Conservation (phyloP, 164 flowering plant species). For the Santalum album region DNA sequence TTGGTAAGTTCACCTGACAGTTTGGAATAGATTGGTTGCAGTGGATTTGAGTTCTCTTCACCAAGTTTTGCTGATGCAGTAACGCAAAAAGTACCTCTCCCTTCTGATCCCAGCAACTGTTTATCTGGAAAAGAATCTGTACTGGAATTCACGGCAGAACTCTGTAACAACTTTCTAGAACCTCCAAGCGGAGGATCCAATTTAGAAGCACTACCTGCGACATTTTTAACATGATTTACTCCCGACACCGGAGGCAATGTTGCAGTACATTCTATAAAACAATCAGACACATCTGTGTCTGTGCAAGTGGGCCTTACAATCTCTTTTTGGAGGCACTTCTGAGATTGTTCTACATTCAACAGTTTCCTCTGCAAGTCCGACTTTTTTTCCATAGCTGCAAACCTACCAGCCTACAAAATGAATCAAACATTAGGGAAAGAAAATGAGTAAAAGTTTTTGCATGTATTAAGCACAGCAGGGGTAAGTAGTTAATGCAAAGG, state of each 20-base stretch:
- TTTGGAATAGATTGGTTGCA: conserved; percentile 17
- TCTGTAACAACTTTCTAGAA: conserved; percentile 53
- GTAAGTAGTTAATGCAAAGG: no score
- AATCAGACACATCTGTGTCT: conserved; percentile 18
- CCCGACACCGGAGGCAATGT: conserved; percentile 22
- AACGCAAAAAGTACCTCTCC: conserved; percentile 33
- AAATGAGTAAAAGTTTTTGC: no score
- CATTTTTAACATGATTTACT: conserved; percentile 21
- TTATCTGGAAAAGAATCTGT: conserved; percentile 83
- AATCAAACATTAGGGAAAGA: not conserved
- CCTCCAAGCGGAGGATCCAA: conserved; percentile 58
- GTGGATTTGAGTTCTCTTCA: conserved; percentile 25
- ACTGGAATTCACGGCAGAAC: conserved; percentile 68
- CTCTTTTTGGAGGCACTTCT: conserved; percentile 17
- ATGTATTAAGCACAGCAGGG: no score
- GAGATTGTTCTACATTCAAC: conserved; percentile 14
- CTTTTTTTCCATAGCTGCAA: conserved; percentile 8
- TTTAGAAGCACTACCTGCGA: conserved; percentile 70
- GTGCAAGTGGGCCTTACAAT: conserved; percentile 15
- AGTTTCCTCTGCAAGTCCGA: conserved; percentile 15
- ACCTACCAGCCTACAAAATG: conserved; percentile 18
- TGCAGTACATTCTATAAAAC: conserved; percentile 11
- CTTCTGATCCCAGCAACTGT: conserved; percentile 80
- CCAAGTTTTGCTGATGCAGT: conserved; percentile 29
- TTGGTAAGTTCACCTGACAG: conserved; percentile 29